Evolutionary conservation across 192 early-diverging fungal species (phyloP).

Genomic region (Entomortierella chlamydospora): DNA sequence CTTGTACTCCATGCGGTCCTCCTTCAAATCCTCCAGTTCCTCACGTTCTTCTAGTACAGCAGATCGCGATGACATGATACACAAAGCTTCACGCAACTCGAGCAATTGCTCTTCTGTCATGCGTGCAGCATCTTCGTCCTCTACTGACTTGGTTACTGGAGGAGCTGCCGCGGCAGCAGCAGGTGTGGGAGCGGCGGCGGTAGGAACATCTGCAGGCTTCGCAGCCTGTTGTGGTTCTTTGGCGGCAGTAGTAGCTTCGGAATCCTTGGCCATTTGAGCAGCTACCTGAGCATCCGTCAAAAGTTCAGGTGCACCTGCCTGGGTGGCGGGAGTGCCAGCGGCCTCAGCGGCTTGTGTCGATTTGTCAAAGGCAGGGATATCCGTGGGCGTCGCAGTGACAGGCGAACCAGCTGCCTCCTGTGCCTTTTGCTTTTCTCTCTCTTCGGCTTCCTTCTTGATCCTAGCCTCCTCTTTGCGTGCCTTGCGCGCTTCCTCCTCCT

Average conservation of each 20-base stretch:
- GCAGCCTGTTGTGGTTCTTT: conserved; percentile 29
- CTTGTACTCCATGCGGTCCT: conserved; percentile 72
- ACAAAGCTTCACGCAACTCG: conserved; percentile 68
- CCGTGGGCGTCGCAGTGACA: not conserved
- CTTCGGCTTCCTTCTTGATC: conserved; percentile 61
- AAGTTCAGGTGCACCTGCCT: conserved; percentile 26
- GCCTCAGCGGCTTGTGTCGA: conserved; percentile 28
- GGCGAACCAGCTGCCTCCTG: conserved; percentile 18
- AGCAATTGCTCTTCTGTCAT: conserved; percentile 69
- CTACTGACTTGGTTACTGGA: conserved; percentile 19
- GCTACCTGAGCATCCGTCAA: conserved; percentile 51
- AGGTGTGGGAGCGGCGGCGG: conserved; percentile 1
- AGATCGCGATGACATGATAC: conserved; percentile 66
- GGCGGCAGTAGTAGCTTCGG: conserved; percentile 17
- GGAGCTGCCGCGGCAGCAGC: conserved; percentile 17
- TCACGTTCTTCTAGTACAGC: conserved; percentile 72
- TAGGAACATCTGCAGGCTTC: not conserved
- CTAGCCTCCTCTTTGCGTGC: conserved; percentile 66
- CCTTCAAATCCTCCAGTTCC: conserved; percentile 69
- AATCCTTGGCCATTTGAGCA: conserved; percentile 31
- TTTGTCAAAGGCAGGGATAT: conserved; percentile 18
- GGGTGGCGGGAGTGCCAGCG: conserved; percentile 34
- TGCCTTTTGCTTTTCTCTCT: conserved; percentile 54
- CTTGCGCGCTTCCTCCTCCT: conserved; percentile 68
- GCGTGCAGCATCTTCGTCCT: conserved; percentile 55